Evolutionary conservation across 257 asterid species (phyloP).

Genomic region (Solanum chilense): DNA sequence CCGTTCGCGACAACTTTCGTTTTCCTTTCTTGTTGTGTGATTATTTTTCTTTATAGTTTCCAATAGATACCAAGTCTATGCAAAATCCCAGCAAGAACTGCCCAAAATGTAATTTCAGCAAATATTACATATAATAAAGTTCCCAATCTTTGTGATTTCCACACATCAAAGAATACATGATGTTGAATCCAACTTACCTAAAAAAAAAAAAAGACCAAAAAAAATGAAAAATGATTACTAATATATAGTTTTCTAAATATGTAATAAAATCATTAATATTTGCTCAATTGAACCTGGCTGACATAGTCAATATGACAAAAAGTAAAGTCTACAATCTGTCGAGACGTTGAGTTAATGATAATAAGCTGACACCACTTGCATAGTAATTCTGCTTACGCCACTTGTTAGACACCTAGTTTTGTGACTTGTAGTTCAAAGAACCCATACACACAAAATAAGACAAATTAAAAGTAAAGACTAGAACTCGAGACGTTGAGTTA

Average conservation of each 20-base stretch:
- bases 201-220: not conserved
- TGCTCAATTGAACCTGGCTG: not conserved
- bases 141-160: conserved; percentile 75
- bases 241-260: not conserved
- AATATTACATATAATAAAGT: conserved; percentile 63
- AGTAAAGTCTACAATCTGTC: not conserved
- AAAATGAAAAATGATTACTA: not conserved
- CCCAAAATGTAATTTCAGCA: conserved; percentile 86
- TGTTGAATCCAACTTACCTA: conserved; percentile 82
- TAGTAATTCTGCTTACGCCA: too few species aligned
- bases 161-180: conserved; percentile 58
- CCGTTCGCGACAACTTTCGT: not conserved
- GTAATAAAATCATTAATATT: not conserved
- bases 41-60: conserved; percentile 35
- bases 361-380: too few species aligned
- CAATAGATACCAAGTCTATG: conserved; percentile 63
- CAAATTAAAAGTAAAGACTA: too few species aligned
- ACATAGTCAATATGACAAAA: not conserved
- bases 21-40: not conserved
- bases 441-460: too few species aligned
- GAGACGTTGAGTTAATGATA: too few species aligned
- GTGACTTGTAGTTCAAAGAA: too few species aligned
- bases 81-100: conserved; percentile 55
- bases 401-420: too few species aligned
- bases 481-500: too few species aligned